A percentile compares a stretch with the other conserved stretches of the same genome.
phyloP scores from a whole-genome alignment of 768 basidiomycete genomes.

The Lactifluus hygrophoroides region DNA sequence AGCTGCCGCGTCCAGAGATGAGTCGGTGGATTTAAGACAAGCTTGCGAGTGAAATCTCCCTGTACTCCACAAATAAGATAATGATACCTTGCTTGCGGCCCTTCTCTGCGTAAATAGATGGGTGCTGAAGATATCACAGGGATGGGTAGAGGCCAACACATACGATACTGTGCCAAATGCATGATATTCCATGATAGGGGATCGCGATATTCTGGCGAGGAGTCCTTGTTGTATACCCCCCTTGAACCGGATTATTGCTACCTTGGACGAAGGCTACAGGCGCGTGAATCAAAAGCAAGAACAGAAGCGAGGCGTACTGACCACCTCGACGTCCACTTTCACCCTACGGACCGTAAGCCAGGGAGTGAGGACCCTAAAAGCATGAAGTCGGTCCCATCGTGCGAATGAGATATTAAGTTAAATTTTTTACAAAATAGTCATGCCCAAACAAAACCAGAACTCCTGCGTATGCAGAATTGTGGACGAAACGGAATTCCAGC shows the following conservation, averaged over 20 bases:
- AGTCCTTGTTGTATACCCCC: conserved; percentile 83
- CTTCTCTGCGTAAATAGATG: conserved; percentile 40
- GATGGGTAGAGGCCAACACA: conserved; percentile 20
- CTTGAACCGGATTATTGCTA: conserved; percentile 68
- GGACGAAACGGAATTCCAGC: conserved; percentile 49
- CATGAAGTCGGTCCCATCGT: no score
- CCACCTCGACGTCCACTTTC: conserved; percentile 64
- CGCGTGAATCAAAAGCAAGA: neutral
- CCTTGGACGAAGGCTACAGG: conserved; percentile 64
- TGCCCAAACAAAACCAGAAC: conserved; percentile 67
- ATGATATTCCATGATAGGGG: conserved; percentile 72
- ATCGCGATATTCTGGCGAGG: conserved; percentile 63
- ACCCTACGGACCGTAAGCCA: conserved; percentile 74
- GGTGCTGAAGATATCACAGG: conserved; percentile 13
- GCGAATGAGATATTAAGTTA: no score
- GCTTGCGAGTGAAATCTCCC: conserved; percentile 69
- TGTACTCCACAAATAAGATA: conserved; percentile 79
- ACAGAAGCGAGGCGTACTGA: conserved; percentile 28
- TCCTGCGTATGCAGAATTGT: conserved; percentile 59
- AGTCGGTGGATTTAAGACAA: conserved; percentile 61
- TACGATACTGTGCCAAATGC: conserved; percentile 75
- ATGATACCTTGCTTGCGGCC: conserved; percentile 63
- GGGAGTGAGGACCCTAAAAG: conserved; percentile 53
- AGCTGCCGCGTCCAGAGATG: conserved; percentile 72
- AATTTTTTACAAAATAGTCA: conserved; percentile 60